These are phyloP conservation scores for Elaeis guineensis DNA, from an alignment of 176 grass and related monocot species.

Conservation along the genomic window DNA sequence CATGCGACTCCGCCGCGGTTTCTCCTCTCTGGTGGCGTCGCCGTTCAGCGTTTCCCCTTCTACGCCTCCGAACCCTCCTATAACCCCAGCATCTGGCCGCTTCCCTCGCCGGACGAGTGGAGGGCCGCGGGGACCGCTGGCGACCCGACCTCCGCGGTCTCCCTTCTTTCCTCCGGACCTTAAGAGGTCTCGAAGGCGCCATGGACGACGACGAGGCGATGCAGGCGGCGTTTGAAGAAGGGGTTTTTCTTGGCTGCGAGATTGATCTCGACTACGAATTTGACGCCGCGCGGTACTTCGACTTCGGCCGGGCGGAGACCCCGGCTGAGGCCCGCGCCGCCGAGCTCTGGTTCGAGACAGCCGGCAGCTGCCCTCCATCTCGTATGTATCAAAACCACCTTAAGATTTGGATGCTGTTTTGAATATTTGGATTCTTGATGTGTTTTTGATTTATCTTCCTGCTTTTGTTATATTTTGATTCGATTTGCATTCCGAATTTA, in stretches of 20 bases:
- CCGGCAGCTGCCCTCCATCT: constrained; percentile 73
- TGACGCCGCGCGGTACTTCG: constrained; percentile 80
- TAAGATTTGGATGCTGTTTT: no score
- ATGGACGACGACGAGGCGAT: constrained; percentile 35
- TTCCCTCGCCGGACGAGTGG: no score
- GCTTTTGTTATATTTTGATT: no score
- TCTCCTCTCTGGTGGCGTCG: not conserved
- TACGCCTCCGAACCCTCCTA: no score
- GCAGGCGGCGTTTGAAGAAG: constrained; percentile 5
- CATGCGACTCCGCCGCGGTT: no score
- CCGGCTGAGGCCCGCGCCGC: constrained; percentile 29
- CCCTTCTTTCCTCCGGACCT: not conserved
- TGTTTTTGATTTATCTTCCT: no score
- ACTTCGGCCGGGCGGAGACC: constrained; percentile 55
- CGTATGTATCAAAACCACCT: constrained; percentile 33
- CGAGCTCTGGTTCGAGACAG: constrained; percentile 66
- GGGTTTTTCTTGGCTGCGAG: constrained; percentile 32
- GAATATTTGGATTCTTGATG: no score
- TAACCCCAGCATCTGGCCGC: no score
- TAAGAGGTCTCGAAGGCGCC: constrained; percentile 6
- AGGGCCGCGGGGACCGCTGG: no score
- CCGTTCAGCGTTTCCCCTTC: constrained; percentile 9
- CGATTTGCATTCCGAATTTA: no score
- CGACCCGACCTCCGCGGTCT: not conserved
- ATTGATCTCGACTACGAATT: constrained; percentile 94